Conservation (phyloP, 345 rosid genomes). For the Melastoma malabathricum region DNA sequence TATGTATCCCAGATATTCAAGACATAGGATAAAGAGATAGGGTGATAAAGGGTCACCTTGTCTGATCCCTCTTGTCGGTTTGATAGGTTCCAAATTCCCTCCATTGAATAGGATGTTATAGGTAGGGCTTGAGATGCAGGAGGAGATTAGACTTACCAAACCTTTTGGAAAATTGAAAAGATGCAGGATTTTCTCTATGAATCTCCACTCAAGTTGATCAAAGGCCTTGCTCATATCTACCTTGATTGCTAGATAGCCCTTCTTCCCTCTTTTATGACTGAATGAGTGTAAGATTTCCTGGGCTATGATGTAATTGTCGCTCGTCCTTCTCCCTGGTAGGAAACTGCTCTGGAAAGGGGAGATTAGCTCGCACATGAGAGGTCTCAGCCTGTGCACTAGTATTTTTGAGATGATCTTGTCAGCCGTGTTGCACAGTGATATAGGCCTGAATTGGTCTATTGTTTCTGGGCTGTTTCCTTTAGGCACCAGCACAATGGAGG, state of each 20-base stretch:
- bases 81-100: too few relatives aligned
- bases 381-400: background rate
- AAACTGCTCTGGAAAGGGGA: rapidly evolving
- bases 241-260: background rate
- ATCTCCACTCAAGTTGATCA: background rate
- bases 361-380: background rate
- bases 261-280: background rate
- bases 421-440: background rate
- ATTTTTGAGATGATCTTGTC: background rate
- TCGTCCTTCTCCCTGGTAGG: background rate
- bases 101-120: too few relatives aligned
- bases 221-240: background rate
- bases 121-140: too few relatives aligned
- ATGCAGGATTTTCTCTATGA: background rate
- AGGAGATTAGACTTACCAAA: too few relatives aligned
- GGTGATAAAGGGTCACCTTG: too few relatives aligned
- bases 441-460: background rate
- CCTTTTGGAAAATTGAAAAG: too few relatives aligned
- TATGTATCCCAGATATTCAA: too few relatives aligned
- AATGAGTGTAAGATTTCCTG: background rate
- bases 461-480: background rate
- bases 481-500: background rate
- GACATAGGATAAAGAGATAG: too few relatives aligned
- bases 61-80: too few relatives aligned
- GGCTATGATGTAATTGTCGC: background rate